phyloP scores from a whole-genome alignment of 805 yeast genomes.

The Nakazawaea ambrosiae region DNA sequence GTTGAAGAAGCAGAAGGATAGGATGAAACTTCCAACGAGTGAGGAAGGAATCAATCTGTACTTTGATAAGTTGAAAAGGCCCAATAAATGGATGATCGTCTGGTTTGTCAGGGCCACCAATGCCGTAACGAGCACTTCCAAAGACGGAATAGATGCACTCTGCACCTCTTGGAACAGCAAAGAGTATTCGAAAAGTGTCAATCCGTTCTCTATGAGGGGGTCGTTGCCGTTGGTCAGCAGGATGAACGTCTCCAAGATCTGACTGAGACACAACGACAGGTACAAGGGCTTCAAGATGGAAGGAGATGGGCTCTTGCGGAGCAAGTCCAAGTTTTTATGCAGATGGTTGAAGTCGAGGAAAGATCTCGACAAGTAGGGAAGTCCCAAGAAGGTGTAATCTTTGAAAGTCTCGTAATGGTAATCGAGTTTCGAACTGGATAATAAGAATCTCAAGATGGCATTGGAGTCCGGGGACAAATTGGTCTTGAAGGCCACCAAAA shows the following conservation, averaged over 20 bases:
- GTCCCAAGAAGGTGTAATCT: slow-evolving; percentile 19
- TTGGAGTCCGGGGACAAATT: slow-evolving; percentile 15
- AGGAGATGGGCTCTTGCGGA: slow-evolving; percentile 35
- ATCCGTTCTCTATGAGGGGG: slow-evolving; percentile 58
- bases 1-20: slow-evolving; percentile 38
- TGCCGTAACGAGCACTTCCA: slow-evolving; percentile 44
- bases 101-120: slow-evolving; percentile 54
- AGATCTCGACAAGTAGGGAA: slow-evolving; percentile 18
- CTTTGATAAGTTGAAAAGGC: slow-evolving; percentile 41
- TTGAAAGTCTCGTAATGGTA: slow-evolving; percentile 18
- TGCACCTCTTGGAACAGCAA: slow-evolving; percentile 70
- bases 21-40: slow-evolving; percentile 45
- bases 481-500: slow-evolving; percentile 24
- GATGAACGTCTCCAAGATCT: slow-evolving; percentile 60
- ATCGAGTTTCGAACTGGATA: slow-evolving; percentile 15
- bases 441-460: slow-evolving; percentile 6
- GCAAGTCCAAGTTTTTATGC: slow-evolving; percentile 16
- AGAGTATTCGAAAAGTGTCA: slow-evolving; percentile 71
- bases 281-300: slow-evolving; percentile 53
- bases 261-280: slow-evolving; percentile 50
- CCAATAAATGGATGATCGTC: slow-evolving; percentile 55
- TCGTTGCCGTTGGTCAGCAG: slow-evolving; percentile 47
- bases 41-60: slow-evolving; percentile 62
- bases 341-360: slow-evolving; percentile 11
- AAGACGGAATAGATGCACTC: slow-evolving; percentile 41